Percentiles rank a stretch among this genome's conserved stretches.
Conservation (phyloP, 2,329 filamentous ascomycete species). For the Juglanconis oblonga region DNA sequence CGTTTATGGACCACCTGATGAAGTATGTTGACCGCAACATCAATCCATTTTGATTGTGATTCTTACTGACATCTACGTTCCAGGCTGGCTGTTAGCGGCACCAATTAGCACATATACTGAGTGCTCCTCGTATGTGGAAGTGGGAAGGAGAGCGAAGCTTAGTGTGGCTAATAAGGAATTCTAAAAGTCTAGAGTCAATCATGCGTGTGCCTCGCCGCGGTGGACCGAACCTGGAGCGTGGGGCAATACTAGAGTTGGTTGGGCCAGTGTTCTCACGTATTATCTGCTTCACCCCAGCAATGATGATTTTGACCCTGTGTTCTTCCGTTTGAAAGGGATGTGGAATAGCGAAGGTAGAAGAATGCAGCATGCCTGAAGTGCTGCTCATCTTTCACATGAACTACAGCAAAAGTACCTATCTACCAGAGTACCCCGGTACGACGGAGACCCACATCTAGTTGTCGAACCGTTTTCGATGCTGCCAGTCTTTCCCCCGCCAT, state of each 20-base stretch:
- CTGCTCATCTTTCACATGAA: too few species aligned
- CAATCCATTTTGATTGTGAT: background rate
- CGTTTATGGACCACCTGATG: slow-evolving; percentile 99
- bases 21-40: slow-evolving; percentile 64
- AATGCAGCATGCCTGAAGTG: too few species aligned
- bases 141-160: background rate
- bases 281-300: too few species aligned
- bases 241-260: background rate
- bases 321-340: too few species aligned
- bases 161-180: background rate
- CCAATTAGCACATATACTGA: slow-evolving; percentile 43
- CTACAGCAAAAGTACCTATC: too few species aligned
- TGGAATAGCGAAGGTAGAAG: too few species aligned
- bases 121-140: background rate
- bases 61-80: slow-evolving; percentile 16
- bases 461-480: too few species aligned
- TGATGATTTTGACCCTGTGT: too few species aligned
- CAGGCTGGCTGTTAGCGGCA: slow-evolving; percentile 62
- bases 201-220: background rate
- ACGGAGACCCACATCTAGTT: too few species aligned
- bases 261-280: background rate
- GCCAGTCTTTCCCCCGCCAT: too few species aligned
- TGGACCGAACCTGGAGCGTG: background rate
- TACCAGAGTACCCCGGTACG: too few species aligned
- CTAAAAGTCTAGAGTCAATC: background rate